Evolutionary conservation across 169 alveolate species (phyloP).

Genomic region (Eimeria falciformis): DNA sequence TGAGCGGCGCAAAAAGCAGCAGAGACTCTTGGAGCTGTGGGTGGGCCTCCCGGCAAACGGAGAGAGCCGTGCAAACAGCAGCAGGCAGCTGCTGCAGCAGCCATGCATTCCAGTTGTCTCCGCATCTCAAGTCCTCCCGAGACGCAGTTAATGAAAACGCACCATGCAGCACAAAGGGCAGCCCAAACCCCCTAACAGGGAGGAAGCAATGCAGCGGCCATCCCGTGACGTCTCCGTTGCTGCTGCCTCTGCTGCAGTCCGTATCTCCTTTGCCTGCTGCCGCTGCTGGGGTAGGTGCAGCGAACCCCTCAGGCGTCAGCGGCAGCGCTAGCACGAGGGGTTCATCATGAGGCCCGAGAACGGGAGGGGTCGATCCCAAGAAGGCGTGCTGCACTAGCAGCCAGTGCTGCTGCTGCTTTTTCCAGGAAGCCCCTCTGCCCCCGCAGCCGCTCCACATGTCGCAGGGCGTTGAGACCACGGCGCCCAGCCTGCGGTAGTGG

Average conservation of each 20-base stretch:
- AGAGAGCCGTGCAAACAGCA: constrained; percentile 20
- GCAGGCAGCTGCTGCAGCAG: constrained; percentile 72
- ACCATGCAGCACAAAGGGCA: constrained; percentile 81
- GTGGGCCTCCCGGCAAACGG: background rate
- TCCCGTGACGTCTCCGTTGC: constrained; percentile 6
- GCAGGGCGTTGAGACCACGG: background rate
- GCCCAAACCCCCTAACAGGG: constrained; percentile 81
- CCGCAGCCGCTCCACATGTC: constrained; percentile 31
- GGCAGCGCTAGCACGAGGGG: constrained; percentile 41
- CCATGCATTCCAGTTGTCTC: constrained; percentile 20
- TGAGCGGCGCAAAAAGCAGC: constrained; percentile 35
- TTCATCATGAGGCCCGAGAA: constrained; percentile 20
- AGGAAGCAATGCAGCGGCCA: constrained; percentile 78
- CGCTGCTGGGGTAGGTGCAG: constrained; percentile 31
- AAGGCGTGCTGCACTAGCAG: constrained; percentile 3
- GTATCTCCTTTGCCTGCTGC: background rate
- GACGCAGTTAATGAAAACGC: constrained; percentile 81
- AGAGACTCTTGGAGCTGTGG: constrained; percentile 58
- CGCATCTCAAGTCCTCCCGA: constrained; percentile 72
- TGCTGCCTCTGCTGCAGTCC: constrained; percentile 24
- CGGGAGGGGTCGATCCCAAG: background rate
- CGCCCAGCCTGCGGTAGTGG: background rate
- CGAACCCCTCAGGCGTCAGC: constrained; percentile 10
- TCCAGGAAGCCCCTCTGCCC: background rate
- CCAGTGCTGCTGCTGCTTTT: constrained; percentile 55